Percentiles rank a stretch among this genome's conserved stretches.
These are phyloP conservation scores for Kalanchoe fedtschenkoi DNA, from an alignment of 164 flowering plant species.

Conservation along the genomic window DNA sequence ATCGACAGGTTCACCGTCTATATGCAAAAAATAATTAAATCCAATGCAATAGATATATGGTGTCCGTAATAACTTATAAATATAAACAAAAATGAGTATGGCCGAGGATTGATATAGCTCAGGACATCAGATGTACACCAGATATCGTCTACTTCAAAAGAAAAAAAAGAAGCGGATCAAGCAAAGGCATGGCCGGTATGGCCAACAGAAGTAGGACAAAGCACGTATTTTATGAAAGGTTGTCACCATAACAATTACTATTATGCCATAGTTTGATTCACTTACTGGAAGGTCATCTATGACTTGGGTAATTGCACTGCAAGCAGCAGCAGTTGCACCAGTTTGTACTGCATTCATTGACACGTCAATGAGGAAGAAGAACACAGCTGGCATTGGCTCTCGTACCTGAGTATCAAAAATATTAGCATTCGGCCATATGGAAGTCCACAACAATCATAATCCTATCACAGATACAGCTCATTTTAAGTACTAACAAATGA, in stretches of 20 bases:
- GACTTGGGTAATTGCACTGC: slow-evolving; percentile 92
- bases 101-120: too few relatives aligned
- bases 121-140: too few relatives aligned
- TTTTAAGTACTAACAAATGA: background rate
- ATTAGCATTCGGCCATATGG: background rate
- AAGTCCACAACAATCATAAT: background rate
- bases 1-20: too few relatives aligned
- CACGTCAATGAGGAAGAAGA: slow-evolving; percentile 91
- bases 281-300: slow-evolving; percentile 94
- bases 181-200: background rate
- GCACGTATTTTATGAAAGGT: background rate
- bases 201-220: background rate
- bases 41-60: too few relatives aligned
- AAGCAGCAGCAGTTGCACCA: slow-evolving; percentile 99
- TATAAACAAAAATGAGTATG: too few relatives aligned
- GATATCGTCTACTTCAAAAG: too few relatives aligned
- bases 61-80: too few relatives aligned
- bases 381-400: slow-evolving; percentile 98
- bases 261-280: slow-evolving; percentile 5
- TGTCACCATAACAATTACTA: background rate
- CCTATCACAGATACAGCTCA: background rate
- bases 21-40: too few relatives aligned
- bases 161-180: too few relatives aligned
- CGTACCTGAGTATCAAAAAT: slow-evolving; percentile 59
- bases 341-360: slow-evolving; percentile 95